Base-by-base conservation (phyloP, 1,139 yeast genomes). In the Debaryomycetaceae sp. region DNA sequence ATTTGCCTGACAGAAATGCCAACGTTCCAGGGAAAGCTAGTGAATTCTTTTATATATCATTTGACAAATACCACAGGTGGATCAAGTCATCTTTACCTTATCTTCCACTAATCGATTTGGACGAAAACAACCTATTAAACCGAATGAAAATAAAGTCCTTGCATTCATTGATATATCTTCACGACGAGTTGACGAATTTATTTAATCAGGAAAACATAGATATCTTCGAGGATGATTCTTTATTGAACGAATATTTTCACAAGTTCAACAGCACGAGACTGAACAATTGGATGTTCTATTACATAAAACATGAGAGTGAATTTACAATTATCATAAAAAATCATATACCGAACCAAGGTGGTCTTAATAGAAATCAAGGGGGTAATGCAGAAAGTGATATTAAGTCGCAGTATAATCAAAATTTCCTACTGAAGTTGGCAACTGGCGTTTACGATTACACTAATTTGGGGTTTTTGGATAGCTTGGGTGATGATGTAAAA, bases 241-340 rank as follows among this genome's bases (percentile, higher is more conserved):
- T 53, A 11, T 49, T 63, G 37, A 50, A 57, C 30, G 77, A 72
- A 51, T 68, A 59, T 47, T 67, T 70, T 40, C 76, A 72, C 50
- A 72, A 72, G 44, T 71, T 70, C 49, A 66, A 67, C 34, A 62
- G 66, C 41, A 65, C 63, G 40, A 64, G 61, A 40, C 47, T 50
- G 26, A 69, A 64, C 40, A 75, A 70, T 50, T 72, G 77, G 76
- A 66, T 71, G 67, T 62, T 72, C 46, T 72, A 72, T 51, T 67
- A 63, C 43, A 52, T 70, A 36, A 58, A 56, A 32, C 55, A 62
- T 43, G 56, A 59, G 11, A 56, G 52, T 6, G 65, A 63, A 42
- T 60, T 53, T 42, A 63, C 70, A 29, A 55, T 70, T 13, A 58
- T 70, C 30, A 65, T 72, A 9, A 67, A 67, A 44, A 69, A 67